These are phyloP conservation scores for Rubia yunnanensis DNA, from an alignment of 257 asterid genomes.

Conservation along the genomic window DNA sequence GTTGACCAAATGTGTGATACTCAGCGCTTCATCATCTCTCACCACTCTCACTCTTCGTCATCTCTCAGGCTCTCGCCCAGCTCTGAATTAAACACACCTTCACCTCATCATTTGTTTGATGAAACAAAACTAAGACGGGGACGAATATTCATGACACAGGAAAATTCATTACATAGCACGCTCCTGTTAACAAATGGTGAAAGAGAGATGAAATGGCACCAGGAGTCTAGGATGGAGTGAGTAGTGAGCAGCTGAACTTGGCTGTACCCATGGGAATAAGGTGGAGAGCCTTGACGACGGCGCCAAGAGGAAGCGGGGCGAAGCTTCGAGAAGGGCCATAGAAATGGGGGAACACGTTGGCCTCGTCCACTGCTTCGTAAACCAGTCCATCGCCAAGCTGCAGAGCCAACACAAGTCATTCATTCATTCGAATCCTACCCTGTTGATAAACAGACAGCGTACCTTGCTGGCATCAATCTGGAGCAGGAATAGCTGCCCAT, in stretches of 20 bases:
- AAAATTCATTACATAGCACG: no score
- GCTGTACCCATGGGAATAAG: conserved; percentile 41
- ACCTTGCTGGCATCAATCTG: conserved; percentile 68
- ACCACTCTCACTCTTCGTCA: no score
- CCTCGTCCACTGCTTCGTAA: conserved; percentile 58
- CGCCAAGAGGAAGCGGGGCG: conserved; percentile 60
- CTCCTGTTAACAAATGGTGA: no score
- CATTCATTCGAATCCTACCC: not conserved
- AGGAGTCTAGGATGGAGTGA: no score
- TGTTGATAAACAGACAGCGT: not conserved
- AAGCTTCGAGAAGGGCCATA: conserved; percentile 83
- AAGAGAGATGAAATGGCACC: no score
- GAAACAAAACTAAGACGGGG: no score
- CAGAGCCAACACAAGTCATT: not conserved
- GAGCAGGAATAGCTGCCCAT: conserved; percentile 46
- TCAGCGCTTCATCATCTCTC: no score
- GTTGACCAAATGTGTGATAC: no score
- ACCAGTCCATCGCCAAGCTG: conserved; percentile 84
- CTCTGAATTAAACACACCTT: no score
- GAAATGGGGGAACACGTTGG: conserved; percentile 68
- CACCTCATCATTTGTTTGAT: no score
- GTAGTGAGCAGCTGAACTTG: conserved; percentile 41
- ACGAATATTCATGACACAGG: no score
- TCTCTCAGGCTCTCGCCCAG: no score
- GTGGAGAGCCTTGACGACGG: conserved; percentile 58